Percentiles rank a stretch among this genome's conserved stretches.
Conservation (phyloP, 805 yeast genomes). For the Ogataea kodamae region DNA sequence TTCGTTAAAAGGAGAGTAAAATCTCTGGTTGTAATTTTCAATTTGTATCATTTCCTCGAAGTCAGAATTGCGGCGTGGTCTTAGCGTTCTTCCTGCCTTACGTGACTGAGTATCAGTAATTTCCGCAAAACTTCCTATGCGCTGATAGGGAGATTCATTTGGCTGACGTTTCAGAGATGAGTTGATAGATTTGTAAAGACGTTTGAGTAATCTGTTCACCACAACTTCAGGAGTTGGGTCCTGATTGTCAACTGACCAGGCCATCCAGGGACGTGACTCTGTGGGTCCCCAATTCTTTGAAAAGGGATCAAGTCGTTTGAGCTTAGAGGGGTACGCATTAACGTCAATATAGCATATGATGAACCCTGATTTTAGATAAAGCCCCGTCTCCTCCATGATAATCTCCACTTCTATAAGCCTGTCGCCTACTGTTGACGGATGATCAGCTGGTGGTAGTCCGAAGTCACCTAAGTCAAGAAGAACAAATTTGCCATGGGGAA, state of each 20-base stretch:
- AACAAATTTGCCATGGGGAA: conserved; percentile 50
- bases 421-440: neutral
- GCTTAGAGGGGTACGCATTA: conserved; percentile 27
- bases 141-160: conserved; percentile 21
- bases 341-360: conserved; percentile 36
- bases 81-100: neutral
- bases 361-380: conserved; percentile 50
- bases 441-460: conserved; percentile 19
- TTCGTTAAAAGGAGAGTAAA: conserved; percentile 26
- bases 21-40: conserved; percentile 26
- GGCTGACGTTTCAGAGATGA: conserved; percentile 19
- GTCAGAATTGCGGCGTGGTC: conserved; percentile 13
- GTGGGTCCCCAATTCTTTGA: conserved; percentile 4
- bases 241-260: conserved; percentile 34
- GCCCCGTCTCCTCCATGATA: conserved; percentile 55
- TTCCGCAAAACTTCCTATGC: conserved; percentile 31
- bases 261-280: conserved; percentile 25
- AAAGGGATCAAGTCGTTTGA: conserved; percentile 6
- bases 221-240: conserved; percentile 33
- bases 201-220: conserved; percentile 44
- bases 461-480: conserved; percentile 52
- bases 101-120: conserved; percentile 4
- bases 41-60: conserved; percentile 20
- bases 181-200: conserved; percentile 45
- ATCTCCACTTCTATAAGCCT: conserved; percentile 39